phyloP scores from a whole-genome alignment of 352 stramenopile genomes.

The Stephanocyclus meneghinianus region DNA sequence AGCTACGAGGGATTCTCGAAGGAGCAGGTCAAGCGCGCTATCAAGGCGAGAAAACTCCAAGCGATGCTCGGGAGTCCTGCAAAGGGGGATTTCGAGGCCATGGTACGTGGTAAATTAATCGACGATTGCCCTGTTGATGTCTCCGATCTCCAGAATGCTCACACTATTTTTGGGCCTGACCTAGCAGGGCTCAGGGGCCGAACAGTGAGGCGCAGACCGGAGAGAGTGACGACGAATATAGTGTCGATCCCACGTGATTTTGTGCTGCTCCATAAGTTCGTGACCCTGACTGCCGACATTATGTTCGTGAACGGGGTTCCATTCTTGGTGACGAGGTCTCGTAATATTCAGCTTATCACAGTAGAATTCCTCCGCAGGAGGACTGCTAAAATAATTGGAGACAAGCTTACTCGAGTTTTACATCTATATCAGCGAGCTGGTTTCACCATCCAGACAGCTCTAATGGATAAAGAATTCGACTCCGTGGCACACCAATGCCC shows the following conservation, averaged over 20 bases:
- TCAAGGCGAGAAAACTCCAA: too few relatives aligned
- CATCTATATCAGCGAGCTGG: conserved; percentile 2
- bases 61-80: too few relatives aligned
- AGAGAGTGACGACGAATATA: background rate
- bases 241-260: conserved; percentile 34
- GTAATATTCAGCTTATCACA: conserved; percentile 48
- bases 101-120: too few relatives aligned
- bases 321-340: conserved; percentile 52
- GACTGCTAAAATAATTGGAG: background rate
- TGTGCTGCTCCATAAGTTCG: background rate
- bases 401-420: background rate
- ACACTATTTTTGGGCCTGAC: background rate
- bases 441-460: background rate
- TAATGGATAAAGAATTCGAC: conserved; percentile 38
- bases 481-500: background rate
- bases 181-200: conserved; percentile 38
- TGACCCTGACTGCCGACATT: too few relatives aligned
- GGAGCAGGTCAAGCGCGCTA: background rate
- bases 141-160: too few relatives aligned
- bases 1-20: conserved; percentile 8
- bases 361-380: background rate
- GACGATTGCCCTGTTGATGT: too few relatives aligned
- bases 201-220: conserved; percentile 3
- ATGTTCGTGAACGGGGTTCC: background rate
- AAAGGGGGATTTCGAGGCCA: too few relatives aligned